Evolutionary conservation across 1,284 basidiomycete species (phyloP), one percentile per base, ranked within the genome.

Genomic region (Mycena sp.): DNA sequence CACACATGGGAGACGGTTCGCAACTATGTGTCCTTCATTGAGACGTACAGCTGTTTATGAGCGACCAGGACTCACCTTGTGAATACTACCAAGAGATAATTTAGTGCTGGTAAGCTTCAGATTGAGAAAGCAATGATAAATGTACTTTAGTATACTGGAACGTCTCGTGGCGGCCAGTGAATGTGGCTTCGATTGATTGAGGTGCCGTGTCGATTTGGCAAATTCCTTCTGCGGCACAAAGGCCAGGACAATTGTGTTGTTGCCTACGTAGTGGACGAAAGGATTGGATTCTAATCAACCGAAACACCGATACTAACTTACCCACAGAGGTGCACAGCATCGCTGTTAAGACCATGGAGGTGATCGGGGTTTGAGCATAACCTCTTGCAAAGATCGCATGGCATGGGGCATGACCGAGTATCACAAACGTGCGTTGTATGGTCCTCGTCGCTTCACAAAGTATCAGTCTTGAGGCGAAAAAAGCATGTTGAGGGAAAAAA

Each of bases 151-250:
- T 61, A 67, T 87, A 63, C 61, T 82, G 64, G 80, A 88, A 81
- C 76, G 83, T 80, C 65, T 76, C 73, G 60, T 87, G 68, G 74
- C 83, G 64, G 75, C 86, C 59, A 74, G 83, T 52, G 61, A 88
- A 89, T 0, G 83, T 87, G 1, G 83, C 82, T 64, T 87, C 81
- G 35, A 89, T 81, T 0, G 86, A 84, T 57, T 85, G 80, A 0
- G 87, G 87, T 0, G 80, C 75, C 0, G 81, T 85, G 29, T 85
- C 85, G 6, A 88, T 86, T 58, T 87, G 78, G 58, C 86, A 87
- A 29, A 85, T 83, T 0, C 86, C 87, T 0, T 70, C 64, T 0
- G 80, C 74, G 38, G 72, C 62, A 65, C 87, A 88, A 2, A 73
- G 40, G 0, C 74, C 71, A 9, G 68, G 62, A 67, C 87, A 88